These are phyloP conservation scores for Fusarium solani-melongenae DNA, from an alignment of 2,329 filamentous ascomycete species.

Conservation along the genomic window DNA sequence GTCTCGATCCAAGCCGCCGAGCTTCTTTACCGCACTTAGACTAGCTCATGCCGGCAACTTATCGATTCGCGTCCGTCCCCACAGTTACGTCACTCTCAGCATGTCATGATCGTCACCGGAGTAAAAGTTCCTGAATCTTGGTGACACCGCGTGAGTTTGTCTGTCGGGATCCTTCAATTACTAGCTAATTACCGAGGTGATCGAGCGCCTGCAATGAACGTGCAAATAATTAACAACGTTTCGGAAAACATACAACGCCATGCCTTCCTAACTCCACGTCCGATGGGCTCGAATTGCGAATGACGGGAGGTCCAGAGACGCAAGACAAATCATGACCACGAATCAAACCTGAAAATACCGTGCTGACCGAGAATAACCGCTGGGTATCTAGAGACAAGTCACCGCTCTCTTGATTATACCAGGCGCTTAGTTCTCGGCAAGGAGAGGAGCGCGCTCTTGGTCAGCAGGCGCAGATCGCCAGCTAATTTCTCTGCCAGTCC, in stretches of 20 bases:
- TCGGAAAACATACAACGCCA: constrained; percentile 29
- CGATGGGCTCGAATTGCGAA: constrained; percentile 17
- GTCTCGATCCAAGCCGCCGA: neutral
- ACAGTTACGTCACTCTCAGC: constrained; percentile 21
- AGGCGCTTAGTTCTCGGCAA: constrained; percentile 57
- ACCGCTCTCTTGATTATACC: neutral
- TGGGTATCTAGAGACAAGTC: neutral
- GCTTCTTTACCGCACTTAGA: constrained; percentile 4
- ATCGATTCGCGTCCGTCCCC: constrained; percentile 35
- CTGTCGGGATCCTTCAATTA: constrained; percentile 25
- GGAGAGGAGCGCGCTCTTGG: constrained; percentile 70
- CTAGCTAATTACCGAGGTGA: constrained; percentile 7
- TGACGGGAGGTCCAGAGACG: constrained; percentile 16
- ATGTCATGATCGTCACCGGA: constrained; percentile 8
- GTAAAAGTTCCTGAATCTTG: constrained; percentile 4
- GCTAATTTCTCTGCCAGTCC: constrained; percentile 67
- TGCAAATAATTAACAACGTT: neutral
- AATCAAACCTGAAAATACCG: neutral
- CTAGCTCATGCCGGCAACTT: constrained; percentile 39
- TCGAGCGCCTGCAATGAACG: constrained; percentile 8
- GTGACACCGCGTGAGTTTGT: neutral
- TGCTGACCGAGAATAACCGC: neutral
- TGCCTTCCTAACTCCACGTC: constrained; percentile 23
- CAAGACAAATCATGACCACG: constrained; percentile 8
- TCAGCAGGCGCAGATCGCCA: constrained; percentile 59